Conservation (phyloP, 805 yeast genomes). For the Candida morakotiae region DNA sequence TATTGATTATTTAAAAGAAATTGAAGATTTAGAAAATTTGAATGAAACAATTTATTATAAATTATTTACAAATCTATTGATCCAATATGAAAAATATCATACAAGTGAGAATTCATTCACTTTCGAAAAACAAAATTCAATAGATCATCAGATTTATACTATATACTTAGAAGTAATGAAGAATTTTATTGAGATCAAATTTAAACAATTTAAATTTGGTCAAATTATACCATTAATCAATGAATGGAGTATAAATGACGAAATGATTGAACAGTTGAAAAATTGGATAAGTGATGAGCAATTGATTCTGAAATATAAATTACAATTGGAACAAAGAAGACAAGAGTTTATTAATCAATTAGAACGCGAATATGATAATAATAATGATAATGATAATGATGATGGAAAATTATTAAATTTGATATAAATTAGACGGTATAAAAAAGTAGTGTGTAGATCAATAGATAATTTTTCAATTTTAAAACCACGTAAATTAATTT, state of each 20-base stretch:
- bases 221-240: slow-evolving; percentile 26
- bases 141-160: slow-evolving; percentile 11
- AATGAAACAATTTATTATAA: slow-evolving; percentile 18
- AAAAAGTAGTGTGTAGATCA: slow-evolving; percentile 1
- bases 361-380: slow-evolving; percentile 13
- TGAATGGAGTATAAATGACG: slow-evolving; percentile 33
- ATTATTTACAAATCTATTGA: slow-evolving; percentile 15
- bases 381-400: slow-evolving; percentile 14
- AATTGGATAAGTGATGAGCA: slow-evolving; percentile 19
- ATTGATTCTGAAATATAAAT: slow-evolving; percentile 16
- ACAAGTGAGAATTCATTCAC: slow-evolving; percentile 15
- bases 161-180: slow-evolving; percentile 20
- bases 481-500: slow-evolving; percentile 4
- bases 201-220: slow-evolving; percentile 22
- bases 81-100: slow-evolving; percentile 12
- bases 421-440: slow-evolving; percentile 5
- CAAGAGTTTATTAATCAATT: slow-evolving; percentile 20
- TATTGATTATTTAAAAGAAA: slow-evolving; percentile 21
- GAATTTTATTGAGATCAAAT: slow-evolving; percentile 23
- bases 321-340: slow-evolving; percentile 18
- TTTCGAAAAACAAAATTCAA: slow-evolving; percentile 8
- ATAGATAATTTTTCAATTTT: not conserved
- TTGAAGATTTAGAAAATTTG: slow-evolving; percentile 9
- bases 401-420: slow-evolving; percentile 30
- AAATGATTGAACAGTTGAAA: slow-evolving; percentile 21